These are phyloP conservation scores for Zygnema cylindricum DNA, from an alignment of 139 green algal species.

Conservation along the genomic window DNA sequence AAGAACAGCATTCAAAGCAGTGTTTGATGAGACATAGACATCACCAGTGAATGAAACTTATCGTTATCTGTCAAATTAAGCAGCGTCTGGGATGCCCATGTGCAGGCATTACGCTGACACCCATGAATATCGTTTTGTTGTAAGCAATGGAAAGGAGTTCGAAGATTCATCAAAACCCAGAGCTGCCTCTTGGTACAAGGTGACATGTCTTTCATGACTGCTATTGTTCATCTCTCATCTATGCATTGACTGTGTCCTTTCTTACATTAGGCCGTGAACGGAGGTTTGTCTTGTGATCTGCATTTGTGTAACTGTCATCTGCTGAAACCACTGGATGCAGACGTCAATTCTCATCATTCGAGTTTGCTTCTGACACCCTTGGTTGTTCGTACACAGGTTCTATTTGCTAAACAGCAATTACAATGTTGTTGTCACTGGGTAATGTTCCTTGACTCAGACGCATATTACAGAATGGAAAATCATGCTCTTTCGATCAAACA, in stretches of 20 bases:
- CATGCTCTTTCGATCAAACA: not conserved
- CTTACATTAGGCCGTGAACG: too few species aligned
- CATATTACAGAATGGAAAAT: constrained; percentile 27
- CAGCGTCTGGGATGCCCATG: not conserved
- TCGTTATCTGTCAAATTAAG: too few species aligned
- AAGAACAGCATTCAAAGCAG: too few species aligned
- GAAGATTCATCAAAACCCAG: not conserved
- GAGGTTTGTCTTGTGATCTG: too few species aligned
- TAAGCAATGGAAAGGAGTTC: not conserved
- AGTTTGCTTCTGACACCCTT: too few species aligned
- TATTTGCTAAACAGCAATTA: not conserved
- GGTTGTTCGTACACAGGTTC: too few species aligned
- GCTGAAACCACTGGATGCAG: too few species aligned
- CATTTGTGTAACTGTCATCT: too few species aligned
- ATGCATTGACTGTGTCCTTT: too few species aligned
- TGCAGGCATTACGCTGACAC: not conserved
- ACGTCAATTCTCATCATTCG: too few species aligned
- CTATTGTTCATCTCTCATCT: not conserved
- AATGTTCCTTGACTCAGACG: constrained; percentile 18
- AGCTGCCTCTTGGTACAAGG: not conserved
- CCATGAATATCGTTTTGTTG: not conserved
- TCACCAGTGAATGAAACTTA: too few species aligned
- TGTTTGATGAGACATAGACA: too few species aligned
- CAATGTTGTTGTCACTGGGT: constrained; percentile 15
- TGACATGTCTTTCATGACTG: not conserved